These are phyloP conservation scores for Chalciporus piperatus DNA, from an alignment of 768 basidiomycete genomes.

Conservation along the genomic window DNA sequence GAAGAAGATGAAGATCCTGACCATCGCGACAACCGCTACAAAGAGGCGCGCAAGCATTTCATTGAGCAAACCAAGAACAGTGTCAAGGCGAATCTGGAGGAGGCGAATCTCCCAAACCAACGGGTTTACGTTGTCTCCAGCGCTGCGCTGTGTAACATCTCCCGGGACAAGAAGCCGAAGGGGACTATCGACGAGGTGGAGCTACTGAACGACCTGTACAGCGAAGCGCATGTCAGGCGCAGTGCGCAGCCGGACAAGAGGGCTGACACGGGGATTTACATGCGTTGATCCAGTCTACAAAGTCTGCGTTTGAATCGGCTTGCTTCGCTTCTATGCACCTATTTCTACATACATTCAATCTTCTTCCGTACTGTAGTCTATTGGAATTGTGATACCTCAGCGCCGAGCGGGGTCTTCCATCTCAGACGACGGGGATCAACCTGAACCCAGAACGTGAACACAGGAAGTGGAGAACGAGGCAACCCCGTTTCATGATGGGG, in stretches of 20 bases:
- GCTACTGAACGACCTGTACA: constrained; percentile 16
- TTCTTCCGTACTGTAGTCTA: too few species aligned
- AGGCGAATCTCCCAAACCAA: constrained; percentile 23
- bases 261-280: not conserved
- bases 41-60: constrained; percentile 13
- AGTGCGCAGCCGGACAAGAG: not conserved
- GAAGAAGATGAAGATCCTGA: constrained; percentile 9
- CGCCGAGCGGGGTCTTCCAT: too few species aligned
- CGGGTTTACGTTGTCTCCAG: constrained; percentile 28
- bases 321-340: too few species aligned
- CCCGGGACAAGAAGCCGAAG: constrained; percentile 15
- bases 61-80: constrained; percentile 15
- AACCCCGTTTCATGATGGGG: too few species aligned
- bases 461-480: too few species aligned
- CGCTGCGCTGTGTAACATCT: constrained; percentile 16
- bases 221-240: constrained; percentile 10
- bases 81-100: constrained; percentile 17
- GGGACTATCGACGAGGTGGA: constrained; percentile 24
- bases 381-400: too few species aligned
- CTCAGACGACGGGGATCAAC: too few species aligned
- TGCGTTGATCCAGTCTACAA: too few species aligned
- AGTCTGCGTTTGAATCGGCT: too few species aligned
- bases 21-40: constrained; percentile 9
- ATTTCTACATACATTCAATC: too few species aligned
- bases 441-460: too few species aligned